phyloP scores from a whole-genome alignment of 495 filamentous ascomycete genomes.

The Penicillium pancosmium region DNA sequence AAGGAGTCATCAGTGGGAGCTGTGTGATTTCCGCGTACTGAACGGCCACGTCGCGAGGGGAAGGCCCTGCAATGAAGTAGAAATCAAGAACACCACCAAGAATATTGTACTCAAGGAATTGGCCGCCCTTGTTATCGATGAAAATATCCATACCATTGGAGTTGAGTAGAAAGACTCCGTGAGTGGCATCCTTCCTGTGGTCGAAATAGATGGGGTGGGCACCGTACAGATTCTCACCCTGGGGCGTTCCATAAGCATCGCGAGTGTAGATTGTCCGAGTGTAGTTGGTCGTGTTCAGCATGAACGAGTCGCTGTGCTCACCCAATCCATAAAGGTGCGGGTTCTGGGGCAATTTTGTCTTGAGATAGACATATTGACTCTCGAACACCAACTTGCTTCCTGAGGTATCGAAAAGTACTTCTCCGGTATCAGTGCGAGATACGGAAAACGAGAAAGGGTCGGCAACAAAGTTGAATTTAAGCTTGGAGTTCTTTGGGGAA shows the following conservation, averaged over 20 bases:
- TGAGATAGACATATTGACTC: slow-evolving; percentile 59
- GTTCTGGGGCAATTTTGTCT: slow-evolving; percentile 48
- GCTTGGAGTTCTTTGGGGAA: slow-evolving; percentile 19
- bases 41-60: slow-evolving; percentile 48
- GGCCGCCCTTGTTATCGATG: slow-evolving; percentile 46
- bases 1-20: not conserved
- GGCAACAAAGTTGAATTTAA: slow-evolving; percentile 13
- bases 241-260: slow-evolving; percentile 42
- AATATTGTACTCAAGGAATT: slow-evolving; percentile 70
- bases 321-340: slow-evolving; percentile 62
- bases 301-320: slow-evolving; percentile 53
- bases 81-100: slow-evolving; percentile 58
- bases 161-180: slow-evolving; percentile 59
- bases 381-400: slow-evolving; percentile 56
- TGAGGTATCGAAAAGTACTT: slow-evolving; percentile 52
- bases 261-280: slow-evolving; percentile 66
- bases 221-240: slow-evolving; percentile 54
- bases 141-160: slow-evolving; percentile 71
- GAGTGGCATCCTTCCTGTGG: slow-evolving; percentile 50
- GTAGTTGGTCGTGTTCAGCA: slow-evolving; percentile 50
- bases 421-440: slow-evolving; percentile 14
- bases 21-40: slow-evolving; percentile 43
- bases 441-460: slow-evolving; percentile 20
- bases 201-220: slow-evolving; percentile 58
- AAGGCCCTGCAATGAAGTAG: slow-evolving; percentile 57